Percentiles rank a stretch among this genome's conserved stretches.
These are phyloP conservation scores for Cladosporium sp. DNA, from an alignment of 2,329 filamentous ascomycete species.

Conservation along the genomic window DNA sequence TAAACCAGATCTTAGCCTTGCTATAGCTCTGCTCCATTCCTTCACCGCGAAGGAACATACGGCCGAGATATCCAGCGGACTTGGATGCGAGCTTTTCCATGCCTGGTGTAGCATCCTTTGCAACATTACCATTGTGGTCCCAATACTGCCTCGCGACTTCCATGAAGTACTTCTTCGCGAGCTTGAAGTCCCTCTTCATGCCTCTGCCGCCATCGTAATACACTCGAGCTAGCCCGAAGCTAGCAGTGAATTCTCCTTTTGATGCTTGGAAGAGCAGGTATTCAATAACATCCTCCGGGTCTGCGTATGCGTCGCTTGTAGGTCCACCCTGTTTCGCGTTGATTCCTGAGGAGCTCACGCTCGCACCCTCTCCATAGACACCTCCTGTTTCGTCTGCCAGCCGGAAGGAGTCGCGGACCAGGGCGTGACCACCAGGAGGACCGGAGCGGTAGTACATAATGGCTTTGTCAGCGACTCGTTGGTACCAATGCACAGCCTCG, in stretches of 20 bases:
- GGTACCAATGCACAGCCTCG: slow-evolving; percentile 82
- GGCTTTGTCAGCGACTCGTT: slow-evolving; percentile 88
- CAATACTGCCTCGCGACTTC: slow-evolving; percentile 79
- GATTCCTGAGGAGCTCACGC: slow-evolving; percentile 79
- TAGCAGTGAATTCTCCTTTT: slow-evolving; percentile 85
- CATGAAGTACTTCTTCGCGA: slow-evolving; percentile 79
- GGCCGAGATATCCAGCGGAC: slow-evolving; percentile 81
- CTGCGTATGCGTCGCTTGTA: slow-evolving; percentile 78
- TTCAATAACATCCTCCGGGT: slow-evolving; percentile 90
- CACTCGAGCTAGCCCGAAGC: slow-evolving; percentile 79
- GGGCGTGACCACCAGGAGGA: slow-evolving; percentile 79
- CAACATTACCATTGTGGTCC: slow-evolving; percentile 70
- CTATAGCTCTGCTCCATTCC: slow-evolving; percentile 76
- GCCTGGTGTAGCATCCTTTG: slow-evolving; percentile 66
- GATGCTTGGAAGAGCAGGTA: slow-evolving; percentile 88
- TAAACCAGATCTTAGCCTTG: slow-evolving; percentile 79
- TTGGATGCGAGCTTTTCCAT: slow-evolving; percentile 79
- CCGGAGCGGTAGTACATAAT: slow-evolving; percentile 85
- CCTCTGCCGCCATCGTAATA: slow-evolving; percentile 84
- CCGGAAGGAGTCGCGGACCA: slow-evolving; percentile 76
- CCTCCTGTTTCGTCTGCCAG: slow-evolving; percentile 90
- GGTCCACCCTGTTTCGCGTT: slow-evolving; percentile 74
- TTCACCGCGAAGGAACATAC: slow-evolving; percentile 88
- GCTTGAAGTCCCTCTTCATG: slow-evolving; percentile 69
- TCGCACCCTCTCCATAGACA: slow-evolving; percentile 93